phyloP scores from a whole-genome alignment of 2,329 filamentous ascomycete species.

The Alternaria ethzedia region DNA sequence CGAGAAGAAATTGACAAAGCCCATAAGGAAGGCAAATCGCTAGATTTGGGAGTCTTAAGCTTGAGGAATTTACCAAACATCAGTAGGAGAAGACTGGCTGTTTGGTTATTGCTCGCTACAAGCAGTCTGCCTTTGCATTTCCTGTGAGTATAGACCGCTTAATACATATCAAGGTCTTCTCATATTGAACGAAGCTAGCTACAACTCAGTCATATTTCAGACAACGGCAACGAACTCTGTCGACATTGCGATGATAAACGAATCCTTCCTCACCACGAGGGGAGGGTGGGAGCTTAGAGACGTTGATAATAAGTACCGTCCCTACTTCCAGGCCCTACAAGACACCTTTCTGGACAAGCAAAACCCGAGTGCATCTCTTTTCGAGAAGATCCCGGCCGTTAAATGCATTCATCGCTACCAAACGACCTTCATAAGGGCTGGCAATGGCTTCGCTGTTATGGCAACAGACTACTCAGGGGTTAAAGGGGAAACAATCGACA shows the following conservation, averaged over 20 bases:
- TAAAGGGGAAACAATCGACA: no score
- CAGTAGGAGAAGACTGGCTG: not conserved
- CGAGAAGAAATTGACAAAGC: not conserved
- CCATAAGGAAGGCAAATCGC: fast-evolving
- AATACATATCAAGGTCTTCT: no score
- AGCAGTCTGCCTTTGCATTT: not conserved
- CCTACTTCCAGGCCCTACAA: not conserved
- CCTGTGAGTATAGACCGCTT: no score
- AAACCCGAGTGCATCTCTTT: fast-evolving
- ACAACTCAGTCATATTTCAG: not conserved
- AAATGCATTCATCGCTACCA: not conserved
- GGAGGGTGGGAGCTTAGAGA: not conserved
- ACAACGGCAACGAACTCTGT: not conserved
- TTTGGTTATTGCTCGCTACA: not conserved
- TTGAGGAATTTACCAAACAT: not conserved
- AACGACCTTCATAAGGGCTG: no score
- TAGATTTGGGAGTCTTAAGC: not conserved
- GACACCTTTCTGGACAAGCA: not conserved
- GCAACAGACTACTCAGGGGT: no score
- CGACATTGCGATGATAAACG: not conserved
- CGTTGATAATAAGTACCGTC: no score
- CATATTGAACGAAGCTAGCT: no score
- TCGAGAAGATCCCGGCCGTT: not conserved
- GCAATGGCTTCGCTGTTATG: no score
- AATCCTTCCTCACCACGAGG: not conserved